phyloP scores from a whole-genome alignment of 2,329 filamentous ascomycete genomes.

The Pseudocercospora ulei region DNA sequence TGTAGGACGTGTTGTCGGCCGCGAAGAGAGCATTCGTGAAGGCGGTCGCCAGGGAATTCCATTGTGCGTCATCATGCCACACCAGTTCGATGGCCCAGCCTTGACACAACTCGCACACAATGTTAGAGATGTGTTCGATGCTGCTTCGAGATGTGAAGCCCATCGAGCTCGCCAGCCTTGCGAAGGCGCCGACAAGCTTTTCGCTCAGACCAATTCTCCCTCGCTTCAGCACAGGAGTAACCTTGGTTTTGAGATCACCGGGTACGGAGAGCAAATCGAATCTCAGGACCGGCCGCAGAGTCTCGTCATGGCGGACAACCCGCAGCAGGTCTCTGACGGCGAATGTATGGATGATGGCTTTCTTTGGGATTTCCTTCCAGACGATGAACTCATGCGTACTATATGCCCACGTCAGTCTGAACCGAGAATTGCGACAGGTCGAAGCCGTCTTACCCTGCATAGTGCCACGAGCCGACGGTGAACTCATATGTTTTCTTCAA shows the following conservation, averaged over 20 bases:
- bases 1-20: background rate
- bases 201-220: background rate
- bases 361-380: constrained; percentile 1
- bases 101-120: background rate
- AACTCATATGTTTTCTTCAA: background rate
- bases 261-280: background rate
- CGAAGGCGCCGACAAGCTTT: background rate
- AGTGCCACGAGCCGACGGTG: background rate
- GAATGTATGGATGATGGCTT: constrained; percentile 6
- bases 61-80: background rate
- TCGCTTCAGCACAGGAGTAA: background rate
- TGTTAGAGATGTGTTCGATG: background rate
- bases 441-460: background rate
- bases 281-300: background rate
- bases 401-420: background rate
- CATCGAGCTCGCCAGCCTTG: background rate
- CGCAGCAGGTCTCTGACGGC: background rate
- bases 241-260: background rate
- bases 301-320: background rate
- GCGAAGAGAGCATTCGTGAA: constrained; percentile 1
- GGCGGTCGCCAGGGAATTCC: background rate
- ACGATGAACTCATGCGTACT: constrained; percentile 6
- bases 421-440: too few species aligned
- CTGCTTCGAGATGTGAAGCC: background rate
- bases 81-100: constrained; percentile 1